These are phyloP conservation scores for Phanerochaete sordida DNA, from an alignment of 768 basidiomycete genomes.

Conservation along the genomic window DNA sequence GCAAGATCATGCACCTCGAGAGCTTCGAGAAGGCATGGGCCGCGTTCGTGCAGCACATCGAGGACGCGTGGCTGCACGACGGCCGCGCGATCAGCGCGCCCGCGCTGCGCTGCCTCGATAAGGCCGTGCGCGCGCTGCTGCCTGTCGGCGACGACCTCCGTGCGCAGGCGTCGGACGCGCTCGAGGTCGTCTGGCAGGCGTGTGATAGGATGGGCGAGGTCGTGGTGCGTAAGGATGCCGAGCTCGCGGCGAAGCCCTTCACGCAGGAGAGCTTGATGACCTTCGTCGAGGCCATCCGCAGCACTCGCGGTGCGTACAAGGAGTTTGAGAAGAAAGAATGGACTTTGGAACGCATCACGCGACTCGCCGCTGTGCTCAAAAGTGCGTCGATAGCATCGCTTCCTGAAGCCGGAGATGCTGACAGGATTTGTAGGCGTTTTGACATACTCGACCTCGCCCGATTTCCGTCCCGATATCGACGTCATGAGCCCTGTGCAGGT, in stretches of 20 bases:
- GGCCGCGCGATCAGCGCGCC: constrained; percentile 67
- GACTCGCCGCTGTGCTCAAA: constrained; percentile 78
- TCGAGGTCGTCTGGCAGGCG: constrained; percentile 67
- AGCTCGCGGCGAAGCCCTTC: constrained; percentile 36
- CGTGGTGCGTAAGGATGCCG: constrained; percentile 30
- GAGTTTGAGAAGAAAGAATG: constrained; percentile 54
- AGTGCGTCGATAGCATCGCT: constrained; percentile 32
- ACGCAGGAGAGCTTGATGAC: constrained; percentile 87
- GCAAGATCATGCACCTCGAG: constrained; percentile 69
- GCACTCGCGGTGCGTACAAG: constrained; percentile 50
- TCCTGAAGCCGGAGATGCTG: not conserved
- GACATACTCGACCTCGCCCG: constrained; percentile 79
- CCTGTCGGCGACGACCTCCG: constrained; percentile 28
- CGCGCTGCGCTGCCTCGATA: constrained; percentile 82
- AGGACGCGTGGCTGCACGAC: constrained; percentile 66
- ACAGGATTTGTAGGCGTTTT: constrained; percentile 47
- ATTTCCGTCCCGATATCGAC: constrained; percentile 89
- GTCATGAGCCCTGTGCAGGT: constrained; percentile 78
- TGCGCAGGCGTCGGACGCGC: constrained; percentile 40
- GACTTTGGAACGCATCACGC: constrained; percentile 57
- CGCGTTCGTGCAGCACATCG: constrained; percentile 68
- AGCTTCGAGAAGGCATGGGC: constrained; percentile 74
- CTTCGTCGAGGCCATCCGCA: constrained; percentile 68
- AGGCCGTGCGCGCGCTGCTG: constrained; percentile 61
- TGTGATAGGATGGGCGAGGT: constrained; percentile 64